phyloP scores from a whole-genome alignment of 768 basidiomycete species.

The Piloderma croceum region DNA sequence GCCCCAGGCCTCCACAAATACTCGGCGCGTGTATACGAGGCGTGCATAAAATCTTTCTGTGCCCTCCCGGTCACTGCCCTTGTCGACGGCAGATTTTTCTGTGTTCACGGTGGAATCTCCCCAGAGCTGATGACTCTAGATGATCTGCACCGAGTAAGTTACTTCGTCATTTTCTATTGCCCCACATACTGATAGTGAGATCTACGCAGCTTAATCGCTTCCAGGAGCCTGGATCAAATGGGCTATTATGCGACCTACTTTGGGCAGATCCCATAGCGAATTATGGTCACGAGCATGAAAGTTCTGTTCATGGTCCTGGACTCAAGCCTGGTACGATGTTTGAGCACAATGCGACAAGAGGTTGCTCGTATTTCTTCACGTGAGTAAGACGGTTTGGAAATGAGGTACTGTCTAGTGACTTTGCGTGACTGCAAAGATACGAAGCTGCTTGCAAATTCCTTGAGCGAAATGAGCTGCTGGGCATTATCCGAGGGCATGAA shows the following conservation, averaged over 20 bases:
- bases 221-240: conserved; percentile 87
- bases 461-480: conserved; percentile 85
- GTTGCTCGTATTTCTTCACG: conserved; percentile 93
- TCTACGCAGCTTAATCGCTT: conserved; percentile 78
- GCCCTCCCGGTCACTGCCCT: conserved; percentile 86
- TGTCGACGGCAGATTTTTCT: conserved; percentile 94
- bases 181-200: conserved; percentile 6
- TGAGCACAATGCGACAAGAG: conserved; percentile 78
- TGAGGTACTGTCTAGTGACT: no score
- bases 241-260: conserved; percentile 88
- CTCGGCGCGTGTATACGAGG: conserved; percentile 80
- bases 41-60: conserved; percentile 85
- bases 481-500: conserved; percentile 93
- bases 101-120: conserved; percentile 93
- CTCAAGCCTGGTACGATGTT: conserved; percentile 57
- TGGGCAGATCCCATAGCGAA: conserved; percentile 93
- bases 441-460: conserved; percentile 90
- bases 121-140: conserved; percentile 77
- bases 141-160: conserved; percentile 61
- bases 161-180: background rate
- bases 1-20: conserved; percentile 83
- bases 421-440: conserved; percentile 43
- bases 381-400: no score
- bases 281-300: conserved; percentile 77
- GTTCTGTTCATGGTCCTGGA: conserved; percentile 41